Conservation (phyloP, 495 filamentous ascomycete species). For the Podospora appendiculata region DNA sequence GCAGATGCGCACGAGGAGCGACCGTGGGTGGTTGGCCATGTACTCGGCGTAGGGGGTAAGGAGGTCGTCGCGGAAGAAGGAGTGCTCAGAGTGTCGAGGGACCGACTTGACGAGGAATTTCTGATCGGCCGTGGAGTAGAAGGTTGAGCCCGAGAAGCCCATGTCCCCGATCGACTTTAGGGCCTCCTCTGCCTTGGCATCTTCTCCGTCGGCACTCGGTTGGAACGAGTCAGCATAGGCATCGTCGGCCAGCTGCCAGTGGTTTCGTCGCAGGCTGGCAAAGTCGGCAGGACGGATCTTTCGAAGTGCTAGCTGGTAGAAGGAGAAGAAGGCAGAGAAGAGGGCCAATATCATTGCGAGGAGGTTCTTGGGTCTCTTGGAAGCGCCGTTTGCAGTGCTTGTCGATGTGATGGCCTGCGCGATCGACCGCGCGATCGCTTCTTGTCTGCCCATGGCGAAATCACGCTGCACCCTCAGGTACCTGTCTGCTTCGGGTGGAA, state of each 20-base stretch:
- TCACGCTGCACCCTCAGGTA: no score
- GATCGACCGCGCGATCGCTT: slow-evolving; percentile 24
- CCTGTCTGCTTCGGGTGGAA: no score
- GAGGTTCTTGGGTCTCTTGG: slow-evolving; percentile 4
- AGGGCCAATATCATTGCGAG: slow-evolving; percentile 18
- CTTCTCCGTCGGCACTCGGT: slow-evolving; percentile 1
- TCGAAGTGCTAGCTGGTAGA: slow-evolving; percentile 29
- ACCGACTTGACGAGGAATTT: slow-evolving; percentile 61
- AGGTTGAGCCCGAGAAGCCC: slow-evolving; percentile 43
- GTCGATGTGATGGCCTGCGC: slow-evolving; percentile 23
- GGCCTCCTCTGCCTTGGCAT: slow-evolving; percentile 5
- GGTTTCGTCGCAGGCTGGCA: slow-evolving; percentile 17
- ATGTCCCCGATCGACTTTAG: slow-evolving; percentile 27
- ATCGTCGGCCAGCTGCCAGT: slow-evolving; percentile 22
- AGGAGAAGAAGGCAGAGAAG: slow-evolving; percentile 26
- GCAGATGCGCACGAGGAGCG: slow-evolving; percentile 60
- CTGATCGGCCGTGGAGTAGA: slow-evolving; percentile 53
- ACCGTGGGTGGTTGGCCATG: slow-evolving; percentile 48
- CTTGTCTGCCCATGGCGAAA: slow-evolving; percentile 18
- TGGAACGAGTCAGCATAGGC: slow-evolving; percentile 19
- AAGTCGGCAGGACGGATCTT: slow-evolving; percentile 34
- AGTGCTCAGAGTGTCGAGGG: slow-evolving; percentile 57
- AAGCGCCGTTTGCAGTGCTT: slow-evolving; percentile 10
- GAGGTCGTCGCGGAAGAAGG: slow-evolving; percentile 58
- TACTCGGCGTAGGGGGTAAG: slow-evolving; percentile 52